Evolutionary conservation across 352 stramenopile genomes (phyloP), one percentile per base, ranked within the genome.

Genomic region (Pythium dissimile): DNA sequence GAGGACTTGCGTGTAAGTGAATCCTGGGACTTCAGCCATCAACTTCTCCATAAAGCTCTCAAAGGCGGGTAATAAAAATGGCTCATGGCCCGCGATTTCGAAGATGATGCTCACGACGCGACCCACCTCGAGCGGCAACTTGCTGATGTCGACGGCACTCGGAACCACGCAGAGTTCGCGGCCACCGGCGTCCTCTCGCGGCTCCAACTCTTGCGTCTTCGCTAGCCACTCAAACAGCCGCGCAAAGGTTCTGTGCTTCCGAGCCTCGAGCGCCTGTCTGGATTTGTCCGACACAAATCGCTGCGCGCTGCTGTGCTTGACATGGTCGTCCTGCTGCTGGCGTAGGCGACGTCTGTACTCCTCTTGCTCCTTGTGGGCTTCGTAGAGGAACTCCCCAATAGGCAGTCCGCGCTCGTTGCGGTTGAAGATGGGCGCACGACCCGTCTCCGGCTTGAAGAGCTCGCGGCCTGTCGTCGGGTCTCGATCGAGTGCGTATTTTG

Each of bases 341-440:
- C 66, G 67, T 38, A 86, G 54, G 4, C 57, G 64, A 0, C 75
- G 75, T 18, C 85, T 72, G 18, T 88, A 84, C 41, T 84, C 74
- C 15, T 75, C 71, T 42, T 89, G 75, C 24, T 92, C 80, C 18
- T 62, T 72, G 38, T 88, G 80, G 21, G 75, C 69, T 48, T 80
- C 71, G 59, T 89, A 73, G 30, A 92, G 68, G 54, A 89, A 92
- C 10, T 89, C 79, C 24, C 83, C 83, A 48, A 92, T 92, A 11
- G 80, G 80, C 0, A 92, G 58, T 0, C 70, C 70, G 21, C 78
- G 73, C 43, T 89, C 83, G 39, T 92, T 91, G 48, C 83, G 77
- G 38, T 74, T 75, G 47, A 92, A 91, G 1, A 74, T 72, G 1
- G 83, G 83, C 2, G 62, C 72, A 32, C 83, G 75, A 3, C 83